Evolutionary conservation across 768 basidiomycete species (phyloP), one percentile per base, ranked within the genome.

Genomic region (Panus rudis): DNA sequence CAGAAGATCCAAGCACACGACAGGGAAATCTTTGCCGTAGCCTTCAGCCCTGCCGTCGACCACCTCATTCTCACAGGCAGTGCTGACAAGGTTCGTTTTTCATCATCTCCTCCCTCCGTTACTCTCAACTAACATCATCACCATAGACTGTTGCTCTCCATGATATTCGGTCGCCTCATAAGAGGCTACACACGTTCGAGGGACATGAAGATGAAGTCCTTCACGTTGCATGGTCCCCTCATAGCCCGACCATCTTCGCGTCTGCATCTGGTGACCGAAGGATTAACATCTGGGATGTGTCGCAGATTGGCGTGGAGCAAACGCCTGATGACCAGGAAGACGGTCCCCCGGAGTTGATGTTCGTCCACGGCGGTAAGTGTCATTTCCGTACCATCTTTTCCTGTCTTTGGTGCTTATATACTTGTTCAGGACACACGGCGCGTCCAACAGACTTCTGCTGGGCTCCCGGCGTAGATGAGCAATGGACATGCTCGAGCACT

Each of bases 321-420:
- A 89, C 91, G 2, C 96, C 94, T 3, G 96, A 99, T 52, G 96
- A 99, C 58, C 88, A 92, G 46, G 96, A 99, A 61, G 96, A 99
- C 56, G 96, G 96, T 1, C 92, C 96, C 13, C 96, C 96, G 1
- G 96, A 99, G 62, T 66, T 98, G 45, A 64, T 98, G 51, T 99
- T 99, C 63, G 77, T 97, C 37, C 96, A 99, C 53, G 96, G 96
- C 52, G 96, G 86, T 79, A 69, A 48, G 78, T 51, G 52, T 42
- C 46, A 4, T 20, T 42, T 39, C 7, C 37, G 3, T 24, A 26
- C 6, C 6, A 20, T 32, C 19, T 14, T 31, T 16, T n/a, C 16
- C 19, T 12, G 17, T 10, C 19, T 16, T 20, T 23, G 39, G 46
- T 33, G 46, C 30, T 41, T 30, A 33, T n/a, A 35, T 28, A n/a